Base-by-base conservation (phyloP, 1,139 yeast genomes). In the Ogataea hybrid region DNA sequence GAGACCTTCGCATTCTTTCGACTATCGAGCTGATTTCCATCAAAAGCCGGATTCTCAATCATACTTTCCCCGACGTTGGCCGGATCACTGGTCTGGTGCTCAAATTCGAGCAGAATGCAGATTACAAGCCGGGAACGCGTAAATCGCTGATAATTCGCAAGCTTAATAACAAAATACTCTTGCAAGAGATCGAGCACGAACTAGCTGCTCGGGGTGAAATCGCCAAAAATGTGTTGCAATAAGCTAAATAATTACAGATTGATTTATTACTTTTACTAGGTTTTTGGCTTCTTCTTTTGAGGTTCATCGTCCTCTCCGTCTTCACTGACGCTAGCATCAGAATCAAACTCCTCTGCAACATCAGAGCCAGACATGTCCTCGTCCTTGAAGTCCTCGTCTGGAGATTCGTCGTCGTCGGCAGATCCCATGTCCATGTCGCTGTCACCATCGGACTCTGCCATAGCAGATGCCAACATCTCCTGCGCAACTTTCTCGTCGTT, bases 401-500 rank as follows among this genome's bases (percentile, higher is more conserved):
- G 73, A 34, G 72, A 68, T 2, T 84, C 85, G 23, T 45, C 48
- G 50, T 85, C 79, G 41, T 58, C 65, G 8, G 63, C 49, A 32
- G 63, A 58, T 4, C 85, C 88, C 84, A 82, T 77, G 49, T 71
- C 77, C 34, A 74, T 69, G 59, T 83, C 90, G 27, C 79, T 88
- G 54, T 80, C 85, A 44, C 78, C 87, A 40, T 73, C 83, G 23
- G 77, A 84, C 37, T 78, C 86, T 34, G 78, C 86, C 61, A 87
- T 73, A 11, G 87, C 94, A 50, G 81, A 81, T 35, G 85, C 86
- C 58, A 89, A 68, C 70, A 84, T 75, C 40, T 82, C 82, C 65
- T 88, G 86, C 35, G 92, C 95, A 48, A 88, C 85, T 56, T 82
- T 87, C 52, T 88, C 94, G 61, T 92, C 97, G 61, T 90, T 89